phyloP scores from a whole-genome alignment of 768 basidiomycete genomes.

The Hygrophoropsis aurantiaca region DNA sequence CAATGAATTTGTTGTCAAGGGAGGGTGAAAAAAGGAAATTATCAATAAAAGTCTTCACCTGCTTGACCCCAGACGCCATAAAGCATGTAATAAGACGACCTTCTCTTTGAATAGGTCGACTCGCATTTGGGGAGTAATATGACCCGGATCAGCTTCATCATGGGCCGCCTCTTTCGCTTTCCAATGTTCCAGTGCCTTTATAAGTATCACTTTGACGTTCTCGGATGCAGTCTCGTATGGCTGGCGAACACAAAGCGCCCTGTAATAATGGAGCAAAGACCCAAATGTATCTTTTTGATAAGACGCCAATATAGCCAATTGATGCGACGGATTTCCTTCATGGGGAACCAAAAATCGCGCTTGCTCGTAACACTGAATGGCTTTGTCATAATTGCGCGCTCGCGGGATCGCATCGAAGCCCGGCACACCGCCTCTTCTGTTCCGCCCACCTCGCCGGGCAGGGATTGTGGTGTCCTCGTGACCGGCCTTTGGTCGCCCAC shows the following conservation, averaged over 20 bases:
- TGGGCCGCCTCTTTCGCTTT: slow-evolving; percentile 40
- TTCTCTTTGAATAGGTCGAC: slow-evolving; percentile 72
- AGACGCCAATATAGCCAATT: slow-evolving; percentile 88
- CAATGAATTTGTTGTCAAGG: background rate
- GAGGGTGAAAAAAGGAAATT: slow-evolving; percentile 2
- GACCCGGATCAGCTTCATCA: slow-evolving; percentile 28
- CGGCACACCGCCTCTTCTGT: slow-evolving; percentile 47
- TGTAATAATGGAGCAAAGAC: slow-evolving; percentile 84
- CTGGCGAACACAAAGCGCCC: slow-evolving; percentile 81
- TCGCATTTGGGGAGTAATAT: slow-evolving; percentile 47
- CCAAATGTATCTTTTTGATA: slow-evolving; percentile 83
- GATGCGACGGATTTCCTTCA: slow-evolving; percentile 94
- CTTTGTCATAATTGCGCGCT: slow-evolving; percentile 69
- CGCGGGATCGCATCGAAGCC: slow-evolving; percentile 48
- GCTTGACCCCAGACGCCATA: slow-evolving; percentile 58
- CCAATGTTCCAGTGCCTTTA: slow-evolving; percentile 64
- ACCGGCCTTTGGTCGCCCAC: slow-evolving; percentile 63
- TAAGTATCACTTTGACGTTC: slow-evolving; percentile 75
- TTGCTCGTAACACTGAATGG: slow-evolving; percentile 81
- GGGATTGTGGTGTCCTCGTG: slow-evolving; percentile 56
- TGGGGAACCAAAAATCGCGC: slow-evolving; percentile 80
- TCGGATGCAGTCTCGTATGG: slow-evolving; percentile 88
- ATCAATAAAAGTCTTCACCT: slow-evolving; percentile 48
- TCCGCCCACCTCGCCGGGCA: slow-evolving; percentile 41
- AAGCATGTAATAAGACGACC: slow-evolving; percentile 72